Percentiles rank a stretch among this genome's conserved stretches.
Conservation (phyloP, 495 filamentous ascomycete species). For the Neurospora africana region DNA sequence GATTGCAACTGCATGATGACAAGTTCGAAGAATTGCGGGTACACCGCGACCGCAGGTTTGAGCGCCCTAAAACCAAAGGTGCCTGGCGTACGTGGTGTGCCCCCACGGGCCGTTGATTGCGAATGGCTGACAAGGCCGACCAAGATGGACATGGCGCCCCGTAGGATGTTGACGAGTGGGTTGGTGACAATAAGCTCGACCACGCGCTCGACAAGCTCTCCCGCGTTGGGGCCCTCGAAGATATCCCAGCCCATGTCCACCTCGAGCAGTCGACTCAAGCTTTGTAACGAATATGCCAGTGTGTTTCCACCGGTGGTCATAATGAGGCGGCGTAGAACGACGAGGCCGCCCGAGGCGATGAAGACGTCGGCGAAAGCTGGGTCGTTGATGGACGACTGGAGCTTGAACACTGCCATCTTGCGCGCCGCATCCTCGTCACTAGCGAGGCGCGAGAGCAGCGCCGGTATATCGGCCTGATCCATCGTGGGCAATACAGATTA, state of each 20-base stretch:
- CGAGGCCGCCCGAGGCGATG: conserved; percentile 76
- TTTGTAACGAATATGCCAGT: conserved; percentile 85
- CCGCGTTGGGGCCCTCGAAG: conserved; percentile 39
- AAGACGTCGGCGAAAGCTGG: conserved; percentile 95
- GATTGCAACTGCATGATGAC: conserved; percentile 80
- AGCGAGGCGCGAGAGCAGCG: conserved; percentile 43
- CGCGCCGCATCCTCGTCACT: conserved; percentile 74
- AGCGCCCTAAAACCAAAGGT: conserved; percentile 78
- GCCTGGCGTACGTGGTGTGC: conserved; percentile 32
- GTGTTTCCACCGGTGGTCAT: conserved; percentile 86
- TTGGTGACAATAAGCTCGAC: conserved; percentile 93
- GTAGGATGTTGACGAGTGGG: conserved; percentile 91
- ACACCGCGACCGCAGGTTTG: conserved; percentile 80
- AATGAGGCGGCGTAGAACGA: conserved; percentile 67
- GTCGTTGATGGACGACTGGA: conserved; percentile 88
- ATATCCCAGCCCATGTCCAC: conserved; percentile 97
- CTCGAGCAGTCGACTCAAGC: conserved; percentile 74
- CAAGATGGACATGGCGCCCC: conserved; percentile 92
- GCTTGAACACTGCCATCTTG: conserved; percentile 98
- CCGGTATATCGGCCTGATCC: conserved; percentile 46
- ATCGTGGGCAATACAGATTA: conserved; percentile 14
- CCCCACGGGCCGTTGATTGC: conserved; percentile 35
- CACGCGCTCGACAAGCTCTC: conserved; percentile 55
- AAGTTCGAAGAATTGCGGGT: conserved; percentile 91
- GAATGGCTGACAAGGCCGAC: conserved; percentile 86